Conservation (phyloP, 768 basidiomycete species). For the Rhizopogon vinicolor region DNA sequence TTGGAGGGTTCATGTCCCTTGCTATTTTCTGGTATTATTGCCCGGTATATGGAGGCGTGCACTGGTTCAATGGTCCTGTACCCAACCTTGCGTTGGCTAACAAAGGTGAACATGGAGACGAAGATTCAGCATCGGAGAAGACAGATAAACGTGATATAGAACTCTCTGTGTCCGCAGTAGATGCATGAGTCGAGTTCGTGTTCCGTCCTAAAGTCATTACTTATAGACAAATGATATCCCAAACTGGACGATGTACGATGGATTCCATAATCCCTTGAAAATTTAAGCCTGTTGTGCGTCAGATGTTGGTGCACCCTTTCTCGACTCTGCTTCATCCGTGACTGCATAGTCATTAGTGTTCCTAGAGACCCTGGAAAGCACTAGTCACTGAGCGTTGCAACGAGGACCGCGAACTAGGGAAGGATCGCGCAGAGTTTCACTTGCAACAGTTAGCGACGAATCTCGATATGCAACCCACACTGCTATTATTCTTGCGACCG, state of each 20-base stretch:
- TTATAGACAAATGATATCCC: neutral
- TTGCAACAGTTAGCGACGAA: constrained; percentile 16
- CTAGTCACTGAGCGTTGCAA: constrained; percentile 29
- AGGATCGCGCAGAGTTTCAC: constrained; percentile 44
- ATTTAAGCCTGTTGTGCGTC: neutral
- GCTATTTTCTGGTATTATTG: constrained; percentile 5
- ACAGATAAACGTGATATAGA: constrained; percentile 10
- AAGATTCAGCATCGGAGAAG: neutral
- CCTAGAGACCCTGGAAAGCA: constrained; percentile 13
- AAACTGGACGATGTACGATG: too few relatives aligned
- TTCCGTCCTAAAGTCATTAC: neutral
- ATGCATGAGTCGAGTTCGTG: neutral
- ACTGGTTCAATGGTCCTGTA: constrained; percentile 26
- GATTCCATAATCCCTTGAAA: too few relatives aligned
- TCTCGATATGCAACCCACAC: constrained; percentile 21
- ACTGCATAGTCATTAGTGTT: neutral
- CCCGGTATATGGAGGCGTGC: constrained; percentile 19
- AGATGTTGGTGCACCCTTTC: neutral
- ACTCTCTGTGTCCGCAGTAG: constrained; percentile 29
- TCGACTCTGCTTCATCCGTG: neutral
- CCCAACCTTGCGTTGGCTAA: constrained; percentile 1
- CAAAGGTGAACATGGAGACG: neutral
- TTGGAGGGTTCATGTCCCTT: constrained; percentile 26
- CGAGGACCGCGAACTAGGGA: constrained; percentile 46
- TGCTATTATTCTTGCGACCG: constrained; percentile 40